phyloP scores from a whole-genome alignment of 345 rosid species.

The Boechera retrofracta region DNA sequence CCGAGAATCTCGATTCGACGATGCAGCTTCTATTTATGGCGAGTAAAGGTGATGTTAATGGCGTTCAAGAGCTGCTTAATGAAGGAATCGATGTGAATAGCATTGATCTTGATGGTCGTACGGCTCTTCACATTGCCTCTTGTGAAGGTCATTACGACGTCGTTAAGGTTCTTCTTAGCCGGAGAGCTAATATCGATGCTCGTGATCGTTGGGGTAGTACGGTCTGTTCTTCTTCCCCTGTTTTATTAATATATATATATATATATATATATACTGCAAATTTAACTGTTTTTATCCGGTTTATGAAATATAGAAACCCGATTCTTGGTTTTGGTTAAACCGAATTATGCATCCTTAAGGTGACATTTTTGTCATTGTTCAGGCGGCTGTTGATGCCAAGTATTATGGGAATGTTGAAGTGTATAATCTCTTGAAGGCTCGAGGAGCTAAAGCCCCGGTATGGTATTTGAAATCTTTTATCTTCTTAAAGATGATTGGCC shows the following conservation, averaged over 20 bases:
- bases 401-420: slow-evolving; percentile 84
- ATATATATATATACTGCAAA: neutral
- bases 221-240: slow-evolving; percentile 51
- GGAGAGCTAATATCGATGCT: slow-evolving; percentile 86
- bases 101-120: slow-evolving; percentile 94
- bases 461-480: neutral
- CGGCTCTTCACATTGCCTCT: slow-evolving; percentile 93
- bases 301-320: too few relatives aligned
- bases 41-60: slow-evolving; percentile 69
- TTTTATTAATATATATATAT: neutral
- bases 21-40: slow-evolving; percentile 95
- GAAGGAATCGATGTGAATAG: slow-evolving; percentile 86
- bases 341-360: slow-evolving; percentile 1
- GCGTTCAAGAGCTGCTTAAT: slow-evolving; percentile 74
- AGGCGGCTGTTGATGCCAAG: slow-evolving; percentile 96
- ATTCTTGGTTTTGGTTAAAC: neutral
- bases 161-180: slow-evolving; percentile 64
- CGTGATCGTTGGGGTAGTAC: slow-evolving; percentile 99
- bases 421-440: slow-evolving; percentile 80
- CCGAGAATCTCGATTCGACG: slow-evolving; percentile 91
- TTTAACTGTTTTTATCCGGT: neutral
- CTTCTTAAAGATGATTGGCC: slow-evolving; percentile 1
- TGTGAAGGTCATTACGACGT: slow-evolving; percentile 90
- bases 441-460: slow-evolving; percentile 94
- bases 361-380: slow-evolving; percentile 27